These are phyloP conservation scores for Monosporascus sp. DNA, from an alignment of 2,329 filamentous ascomycete genomes.

Conservation along the genomic window DNA sequence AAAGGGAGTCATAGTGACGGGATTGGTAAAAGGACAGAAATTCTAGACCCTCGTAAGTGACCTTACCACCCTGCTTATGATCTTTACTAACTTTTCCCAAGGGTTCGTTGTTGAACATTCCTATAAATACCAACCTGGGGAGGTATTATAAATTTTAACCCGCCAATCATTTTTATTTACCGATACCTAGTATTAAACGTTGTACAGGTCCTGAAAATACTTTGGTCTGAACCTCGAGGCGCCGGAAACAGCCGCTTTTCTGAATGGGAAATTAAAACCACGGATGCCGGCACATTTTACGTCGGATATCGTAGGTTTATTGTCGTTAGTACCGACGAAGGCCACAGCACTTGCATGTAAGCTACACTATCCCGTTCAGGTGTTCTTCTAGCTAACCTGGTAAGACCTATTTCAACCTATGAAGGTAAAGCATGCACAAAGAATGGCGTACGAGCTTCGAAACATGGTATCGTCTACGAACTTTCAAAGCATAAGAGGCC, in stretches of 20 bases:
- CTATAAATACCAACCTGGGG: conserved; percentile 21
- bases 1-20: conserved; percentile 11
- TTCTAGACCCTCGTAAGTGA: conserved; percentile 18
- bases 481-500: conserved; percentile 14
- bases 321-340: conserved; percentile 44
- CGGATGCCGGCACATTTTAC: conserved; percentile 36
- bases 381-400: conserved; percentile 4
- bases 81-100: conserved; percentile 14
- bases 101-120: conserved; percentile 24
- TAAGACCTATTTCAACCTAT: conserved; percentile 52
- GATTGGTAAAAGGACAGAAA: conserved; percentile 17
- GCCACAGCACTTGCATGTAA: conserved; percentile 54
- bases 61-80: neutral
- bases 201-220: conserved; percentile 47
- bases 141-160: conserved; percentile 10
- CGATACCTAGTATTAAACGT: neutral
- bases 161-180: neutral
- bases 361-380: conserved; percentile 14
- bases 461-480: conserved; percentile 49
- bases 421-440: conserved; percentile 48
- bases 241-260: conserved; percentile 19
- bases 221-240: conserved; percentile 49
- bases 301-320: conserved; percentile 50
- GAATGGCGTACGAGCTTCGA: conserved; percentile 43
- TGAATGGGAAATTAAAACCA: conserved; percentile 30